Evolutionary conservation across 1,284 basidiomycete species (phyloP), one percentile per base, ranked within the genome.

Genomic region (Testicularia cyperi): DNA sequence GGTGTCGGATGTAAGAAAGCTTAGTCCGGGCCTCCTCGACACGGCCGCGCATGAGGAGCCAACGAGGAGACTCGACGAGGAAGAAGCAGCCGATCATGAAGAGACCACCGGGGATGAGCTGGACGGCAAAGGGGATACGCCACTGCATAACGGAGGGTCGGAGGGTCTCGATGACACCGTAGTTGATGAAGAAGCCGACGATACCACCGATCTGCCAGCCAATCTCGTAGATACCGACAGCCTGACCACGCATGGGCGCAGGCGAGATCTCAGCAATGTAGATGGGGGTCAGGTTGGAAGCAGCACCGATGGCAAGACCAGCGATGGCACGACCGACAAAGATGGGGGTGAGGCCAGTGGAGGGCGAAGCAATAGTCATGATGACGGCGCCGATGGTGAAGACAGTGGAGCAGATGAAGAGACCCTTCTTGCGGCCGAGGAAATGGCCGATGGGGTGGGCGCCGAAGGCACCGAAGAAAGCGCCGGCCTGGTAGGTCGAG

Each of bases 41-140:
- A 1, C 65, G 33, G n/a, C 80, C 80, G 49, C 81, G 80, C 62
- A 82, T 80, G 23, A 84, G 80, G 20, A 85, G 78, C 83, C 83
- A 86, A 6, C 85, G 80, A 2, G 83, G 83, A 2, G 83, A 83
- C 55, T 85, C 84, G 12, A 81, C 81, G 53, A 83, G 67, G 63
- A 81, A 81, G 23, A 80, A 44, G 14, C 57, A 53, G n/a, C 78
- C 80, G 26, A 71, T 44, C 7, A 68, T 34, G 28, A 71, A 68
- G 32, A 76, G 42, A 10, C 80, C 80, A 10, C 80, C 81, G 1
- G 82, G 82, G 27, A 83, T 78, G 30, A 83, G 77, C 60, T 83
- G 82, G 9, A 83, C 74, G 2, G 79, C 80, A 53, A 82, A 79
- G 2, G 82, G 80, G 46, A 82, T 79, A 8, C 80, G 65, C 80